phyloP scores from a whole-genome alignment of 1,284 basidiomycete genomes.

The Leccinum solheimii region DNA sequence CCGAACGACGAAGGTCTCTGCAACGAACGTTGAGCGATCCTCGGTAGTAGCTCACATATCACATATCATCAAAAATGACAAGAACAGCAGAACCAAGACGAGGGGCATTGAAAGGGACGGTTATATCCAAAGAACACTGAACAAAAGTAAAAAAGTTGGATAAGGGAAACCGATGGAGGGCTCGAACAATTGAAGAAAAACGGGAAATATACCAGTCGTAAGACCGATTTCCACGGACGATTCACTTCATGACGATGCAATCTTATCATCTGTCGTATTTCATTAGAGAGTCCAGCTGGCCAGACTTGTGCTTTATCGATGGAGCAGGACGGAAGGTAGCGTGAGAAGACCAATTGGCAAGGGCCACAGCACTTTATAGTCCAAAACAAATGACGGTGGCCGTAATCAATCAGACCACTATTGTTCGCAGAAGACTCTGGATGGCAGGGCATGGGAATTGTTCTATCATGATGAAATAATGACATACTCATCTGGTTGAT shows the following conservation, averaged over 20 bases:
- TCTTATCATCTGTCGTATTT: slow-evolving; percentile 13
- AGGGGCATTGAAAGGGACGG: slow-evolving; percentile 6
- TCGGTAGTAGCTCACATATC: slow-evolving; percentile 1
- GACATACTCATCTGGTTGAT: neutral
- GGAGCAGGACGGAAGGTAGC: slow-evolving; percentile 15
- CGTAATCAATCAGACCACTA: slow-evolving; percentile 16
- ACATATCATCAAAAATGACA: slow-evolving; percentile 5
- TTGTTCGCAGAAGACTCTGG: neutral
- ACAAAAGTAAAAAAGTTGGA: slow-evolving; percentile 1
- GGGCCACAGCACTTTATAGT: slow-evolving; percentile 20
- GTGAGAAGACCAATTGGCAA: slow-evolving; percentile 18
- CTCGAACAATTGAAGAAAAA: slow-evolving; percentile 1
- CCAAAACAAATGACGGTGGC: neutral
- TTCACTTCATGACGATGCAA: slow-evolving; percentile 12
- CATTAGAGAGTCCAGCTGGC: slow-evolving; percentile 13
- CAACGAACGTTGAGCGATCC: slow-evolving; percentile 7
- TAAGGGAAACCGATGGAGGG: slow-evolving; percentile 4
- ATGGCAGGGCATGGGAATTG: neutral
- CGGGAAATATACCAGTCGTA: slow-evolving; percentile 16
- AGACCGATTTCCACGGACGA: slow-evolving; percentile 1
- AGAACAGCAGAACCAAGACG: slow-evolving; percentile 1
- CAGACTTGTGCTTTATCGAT: slow-evolving; percentile 9
- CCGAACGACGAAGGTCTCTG: slow-evolving; percentile 11
- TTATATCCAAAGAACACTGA: slow-evolving; percentile 8
- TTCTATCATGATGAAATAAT: neutral